Percentiles rank a stretch among this genome's conserved stretches.
Conservation (phyloP, 768 basidiomycete species). For the Podaxis sp. region DNA sequence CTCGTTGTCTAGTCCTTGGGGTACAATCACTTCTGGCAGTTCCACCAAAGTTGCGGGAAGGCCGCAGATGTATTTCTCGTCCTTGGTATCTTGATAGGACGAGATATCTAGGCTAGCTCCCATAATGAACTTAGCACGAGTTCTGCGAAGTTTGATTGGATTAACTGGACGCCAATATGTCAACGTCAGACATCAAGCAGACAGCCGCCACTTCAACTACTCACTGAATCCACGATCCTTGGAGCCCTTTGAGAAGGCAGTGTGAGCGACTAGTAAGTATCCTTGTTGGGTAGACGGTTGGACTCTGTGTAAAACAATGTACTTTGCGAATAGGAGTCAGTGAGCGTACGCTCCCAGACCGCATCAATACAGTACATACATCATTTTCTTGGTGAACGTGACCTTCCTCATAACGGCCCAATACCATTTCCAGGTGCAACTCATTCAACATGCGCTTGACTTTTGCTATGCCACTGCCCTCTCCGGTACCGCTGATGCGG, state of each 20-base stretch:
- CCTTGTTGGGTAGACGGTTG: constrained; percentile 90
- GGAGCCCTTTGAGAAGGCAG: constrained; percentile 82
- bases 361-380: constrained; percentile 49
- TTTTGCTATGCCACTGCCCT: constrained; percentile 55
- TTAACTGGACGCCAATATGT: constrained; percentile 50
- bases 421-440: constrained; percentile 88
- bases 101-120: constrained; percentile 74
- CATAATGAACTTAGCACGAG: constrained; percentile 75
- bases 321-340: constrained; percentile 45
- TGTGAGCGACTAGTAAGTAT: constrained; percentile 89
- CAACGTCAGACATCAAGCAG: not conserved
- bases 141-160: constrained; percentile 80
- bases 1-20: constrained; percentile 61
- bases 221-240: constrained; percentile 81
- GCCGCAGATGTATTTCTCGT: constrained; percentile 61
- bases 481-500: constrained; percentile 58
- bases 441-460: constrained; percentile 79
- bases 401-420: constrained; percentile 85
- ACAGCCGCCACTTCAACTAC: constrained; percentile 23
- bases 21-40: constrained; percentile 56
- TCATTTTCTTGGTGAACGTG: constrained; percentile 97
- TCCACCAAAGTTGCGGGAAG: constrained; percentile 69
- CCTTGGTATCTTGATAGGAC: constrained; percentile 54
- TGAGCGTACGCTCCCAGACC: not conserved
- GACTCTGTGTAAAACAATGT: constrained; percentile 90